Evolutionary conservation across 75 land plant genomes (phyloP).

Genomic region (Picea glauca): DNA sequence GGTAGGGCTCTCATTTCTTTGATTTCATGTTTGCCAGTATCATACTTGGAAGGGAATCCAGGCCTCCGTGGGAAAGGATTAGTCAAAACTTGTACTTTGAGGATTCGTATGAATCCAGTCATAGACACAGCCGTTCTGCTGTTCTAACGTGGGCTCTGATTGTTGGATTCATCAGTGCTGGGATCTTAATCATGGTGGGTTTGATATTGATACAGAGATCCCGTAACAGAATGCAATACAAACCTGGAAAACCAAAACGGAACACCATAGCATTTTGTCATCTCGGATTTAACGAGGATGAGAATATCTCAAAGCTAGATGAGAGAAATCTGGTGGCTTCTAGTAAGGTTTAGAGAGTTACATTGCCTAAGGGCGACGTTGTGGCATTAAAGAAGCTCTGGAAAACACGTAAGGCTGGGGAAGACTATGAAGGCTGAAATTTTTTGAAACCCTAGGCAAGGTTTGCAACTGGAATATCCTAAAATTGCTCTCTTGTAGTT

Average conservation of each 20-base stretch:
- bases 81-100: too few species aligned
- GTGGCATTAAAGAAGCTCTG: constrained; percentile 69
- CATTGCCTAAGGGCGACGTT: constrained; percentile 53
- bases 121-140: background rate
- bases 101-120: too few species aligned
- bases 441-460: constrained; percentile 54
- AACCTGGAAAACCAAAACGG: constrained; percentile 17
- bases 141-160: constrained; percentile 24
- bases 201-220: constrained; percentile 19
- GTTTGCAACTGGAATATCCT: constrained; percentile 66
- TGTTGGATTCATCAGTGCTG: constrained; percentile 21
- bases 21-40: too few species aligned
- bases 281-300: constrained; percentile 49
- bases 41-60: too few species aligned
- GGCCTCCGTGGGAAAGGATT: too few species aligned
- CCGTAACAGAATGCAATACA: constrained; percentile 7
- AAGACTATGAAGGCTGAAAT: constrained; percentile 37
- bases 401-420: constrained; percentile 7
- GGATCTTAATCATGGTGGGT: constrained; percentile 16
- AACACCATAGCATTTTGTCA: constrained; percentile 49
- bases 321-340: constrained; percentile 51
- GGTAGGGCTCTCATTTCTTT: too few species aligned
- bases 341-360: constrained; percentile 53
- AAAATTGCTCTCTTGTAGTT: constrained; percentile 59
- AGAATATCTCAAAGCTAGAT: constrained; percentile 39